Evolutionary conservation across 306 rosid genomes (phyloP), one percentile per base, ranked within the genome.

Genomic region (Ammopiptanthus mongolicus): DNA sequence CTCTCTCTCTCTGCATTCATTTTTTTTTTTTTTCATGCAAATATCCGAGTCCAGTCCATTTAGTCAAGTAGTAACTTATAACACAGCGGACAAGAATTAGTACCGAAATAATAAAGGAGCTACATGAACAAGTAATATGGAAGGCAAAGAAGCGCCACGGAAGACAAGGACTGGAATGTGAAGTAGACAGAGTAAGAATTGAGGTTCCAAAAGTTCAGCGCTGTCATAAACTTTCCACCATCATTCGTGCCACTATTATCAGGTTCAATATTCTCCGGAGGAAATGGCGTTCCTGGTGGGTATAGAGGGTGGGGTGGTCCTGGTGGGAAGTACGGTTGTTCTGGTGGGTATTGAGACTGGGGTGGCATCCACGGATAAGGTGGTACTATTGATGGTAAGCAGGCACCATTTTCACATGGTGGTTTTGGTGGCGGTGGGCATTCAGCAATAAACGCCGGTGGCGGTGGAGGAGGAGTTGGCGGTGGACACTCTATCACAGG

Each of bases 401-500:
- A 66, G 0, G 56, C 3, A 4, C 5, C 2, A 22, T 14, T 55
- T 23, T n/a, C 72, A 25, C 72, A 66, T 8, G 44, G 72, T 3
- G 73, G 73, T 21, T 59, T 59, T 5, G 79, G 65, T 14, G 53
- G 56, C 1, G 51, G 57, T 0, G 82, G 77, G 1, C 69, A 65
- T 5, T 75, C 58, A 8, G 69, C 2, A 73, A 82, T 0, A 80
- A 67, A 65, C 0, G 80, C 80, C 0, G 86, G 79, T 0, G 84
- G 82, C 1, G 84, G 2, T 18, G 69, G 42, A 0, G 3, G 23
- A 7, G 44, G 51, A 1, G 31, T 17, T 10, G 79, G 75, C 0
- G 51, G 57, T 0, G 82, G 77, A 2, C 69, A 65, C 7, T 75
- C 58, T 11, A 74, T 3, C 76, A 82, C 0, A 80, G 71, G 69